Base-by-base conservation (phyloP, 192 early-diverging fungal species). In the Coemansia umbellata region DNA sequence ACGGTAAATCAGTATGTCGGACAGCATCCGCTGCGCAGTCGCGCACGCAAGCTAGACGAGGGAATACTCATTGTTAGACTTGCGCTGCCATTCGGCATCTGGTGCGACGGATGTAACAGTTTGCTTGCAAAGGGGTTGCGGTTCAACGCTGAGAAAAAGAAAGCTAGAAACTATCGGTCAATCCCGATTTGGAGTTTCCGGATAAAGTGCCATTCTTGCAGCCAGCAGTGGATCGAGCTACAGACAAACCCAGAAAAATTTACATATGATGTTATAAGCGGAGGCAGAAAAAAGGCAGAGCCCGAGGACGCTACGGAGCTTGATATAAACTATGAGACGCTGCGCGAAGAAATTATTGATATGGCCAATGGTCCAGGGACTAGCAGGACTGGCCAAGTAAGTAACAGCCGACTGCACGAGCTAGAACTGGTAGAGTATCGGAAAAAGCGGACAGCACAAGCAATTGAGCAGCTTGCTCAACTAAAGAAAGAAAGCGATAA, bases 91-190 rank as follows among this genome's bases (percentile, higher is more conserved):
- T 96, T 83, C 65, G 87, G 84, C 55, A 89, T 96, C 13, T 95
- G 90, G 91, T 95, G 94, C 69, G 58, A 71, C 36, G 86, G 86
- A 13, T 97, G 94, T 70, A 80, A 83, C 47, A 85, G 86, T 1
- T 85, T 92, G 66, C 81, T 95, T 51, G 92, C 87, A 35, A 91
- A 50, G 84, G 89, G 94, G n/a, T 85, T 91, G 15, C 82, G 94
- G 31, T 95, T 90, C 59, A 97, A 97, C 80, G 93, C 94, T 3
- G 90, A 97, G 62, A 97, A 97, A 78, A 92, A 91, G 63, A 89
- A 90, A 54, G 75, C 91, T 23, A 93, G 91, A 10, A 91, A 81
- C 24, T 97, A 95, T 60, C 28, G 4, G 43, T 81, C 84, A 17
- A 94, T 91, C 11, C 82, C 92, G 2, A 94, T 95, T 26, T 87